These are phyloP conservation scores for Setaria viridis DNA, from an alignment of 202 grass and related monocot species.

Conservation along the genomic window DNA sequence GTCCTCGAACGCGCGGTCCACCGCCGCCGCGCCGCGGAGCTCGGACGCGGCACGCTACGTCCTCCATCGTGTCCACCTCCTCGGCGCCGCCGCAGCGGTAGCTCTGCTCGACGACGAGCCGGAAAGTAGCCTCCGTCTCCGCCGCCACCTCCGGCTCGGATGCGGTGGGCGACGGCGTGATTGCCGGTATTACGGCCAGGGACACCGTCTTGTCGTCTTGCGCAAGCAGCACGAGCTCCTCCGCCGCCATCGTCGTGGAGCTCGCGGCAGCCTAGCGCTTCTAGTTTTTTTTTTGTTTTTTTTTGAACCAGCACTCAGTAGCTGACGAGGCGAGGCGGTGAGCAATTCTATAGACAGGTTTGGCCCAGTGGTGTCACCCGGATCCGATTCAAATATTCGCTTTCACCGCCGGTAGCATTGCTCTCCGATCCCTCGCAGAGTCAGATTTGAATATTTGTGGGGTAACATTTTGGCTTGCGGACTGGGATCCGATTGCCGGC, in stretches of 20 bases:
- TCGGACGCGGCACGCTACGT: constrained; percentile 25
- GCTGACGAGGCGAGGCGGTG: too few relatives aligned
- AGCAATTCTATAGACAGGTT: too few relatives aligned
- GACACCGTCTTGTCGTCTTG: not conserved
- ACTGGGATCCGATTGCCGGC: too few relatives aligned
- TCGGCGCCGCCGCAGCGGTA: not conserved
- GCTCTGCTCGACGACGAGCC: constrained; percentile 23
- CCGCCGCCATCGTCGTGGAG: not conserved
- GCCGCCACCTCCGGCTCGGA: not conserved
- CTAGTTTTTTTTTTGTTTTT: not conserved
- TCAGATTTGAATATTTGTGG: not conserved
- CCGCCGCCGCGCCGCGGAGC: not conserved
- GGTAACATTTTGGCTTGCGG: too few relatives aligned
- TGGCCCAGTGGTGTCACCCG: too few relatives aligned
- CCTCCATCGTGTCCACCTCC: constrained; percentile 17
- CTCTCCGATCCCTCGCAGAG: not conserved
- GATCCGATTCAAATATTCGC: not conserved
- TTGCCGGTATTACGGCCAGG: not conserved
- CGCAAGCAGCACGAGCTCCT: constrained; percentile 19
- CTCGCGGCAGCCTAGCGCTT: not conserved
- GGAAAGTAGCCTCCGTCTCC: constrained; percentile 5
- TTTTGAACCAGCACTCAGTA: too few relatives aligned
- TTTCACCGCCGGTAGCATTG: not conserved
- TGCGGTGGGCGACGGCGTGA: not conserved
- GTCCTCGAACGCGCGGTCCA: constrained; percentile 24